Evolutionary conservation across 768 basidiomycete species (phyloP).

Genomic region (Tulasnella sp.): DNA sequence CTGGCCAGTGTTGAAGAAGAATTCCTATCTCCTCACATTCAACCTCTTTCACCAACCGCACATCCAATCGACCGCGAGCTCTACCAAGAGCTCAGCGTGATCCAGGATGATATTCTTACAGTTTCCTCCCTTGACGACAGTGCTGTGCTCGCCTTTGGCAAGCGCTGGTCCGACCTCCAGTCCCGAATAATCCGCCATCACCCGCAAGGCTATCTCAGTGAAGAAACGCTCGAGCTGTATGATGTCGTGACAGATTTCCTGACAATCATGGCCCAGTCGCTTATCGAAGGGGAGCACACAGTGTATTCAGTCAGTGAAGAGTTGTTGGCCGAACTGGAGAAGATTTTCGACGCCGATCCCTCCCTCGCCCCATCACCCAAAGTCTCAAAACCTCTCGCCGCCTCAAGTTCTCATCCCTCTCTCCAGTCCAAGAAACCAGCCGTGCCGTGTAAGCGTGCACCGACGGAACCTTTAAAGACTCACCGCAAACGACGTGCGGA

Average conservation of each 20-base stretch:
- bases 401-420: neutral
- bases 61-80: neutral
- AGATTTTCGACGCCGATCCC: neutral
- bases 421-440: neutral
- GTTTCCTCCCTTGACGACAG: neutral
- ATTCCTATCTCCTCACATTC: conserved; percentile 1
- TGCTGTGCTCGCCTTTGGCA: neutral
- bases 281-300: neutral
- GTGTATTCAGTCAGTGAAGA: neutral
- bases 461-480: neutral
- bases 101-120: conserved; percentile 5
- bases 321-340: neutral
- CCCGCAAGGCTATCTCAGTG: neutral
- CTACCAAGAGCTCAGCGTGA: conserved; percentile 2
- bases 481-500: conserved; percentile 10
- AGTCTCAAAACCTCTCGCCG: neutral
- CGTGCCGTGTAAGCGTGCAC: too few species aligned
- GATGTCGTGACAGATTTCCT: neutral
- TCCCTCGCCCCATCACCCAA: neutral
- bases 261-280: neutral
- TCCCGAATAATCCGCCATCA: neutral
- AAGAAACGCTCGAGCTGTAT: conserved; percentile 3
- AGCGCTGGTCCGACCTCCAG: neutral
- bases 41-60: neutral
- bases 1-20: neutral